phyloP scores from a whole-genome alignment of 352 stramenopile genomes.

The Phytophthora capsici region DNA sequence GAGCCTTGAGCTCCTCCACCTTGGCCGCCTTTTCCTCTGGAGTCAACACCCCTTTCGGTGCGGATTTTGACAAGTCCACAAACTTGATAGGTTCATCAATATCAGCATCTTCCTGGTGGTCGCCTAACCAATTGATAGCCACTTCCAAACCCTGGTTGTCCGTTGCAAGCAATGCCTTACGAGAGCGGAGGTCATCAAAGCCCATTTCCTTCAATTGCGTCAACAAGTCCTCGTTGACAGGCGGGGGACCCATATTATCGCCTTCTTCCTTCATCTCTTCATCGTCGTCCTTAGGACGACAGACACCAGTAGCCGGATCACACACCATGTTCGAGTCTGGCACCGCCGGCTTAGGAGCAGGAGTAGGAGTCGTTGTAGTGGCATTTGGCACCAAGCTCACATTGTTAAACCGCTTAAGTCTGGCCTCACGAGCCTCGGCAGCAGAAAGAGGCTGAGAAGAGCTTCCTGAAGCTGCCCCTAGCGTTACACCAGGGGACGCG shows the following conservation, averaged over 20 bases:
- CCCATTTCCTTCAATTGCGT: conserved; percentile 85
- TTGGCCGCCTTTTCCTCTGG: conserved; percentile 90
- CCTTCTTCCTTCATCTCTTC: conserved; percentile 40
- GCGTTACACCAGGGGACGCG: conserved; percentile 70
- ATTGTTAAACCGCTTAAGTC: conserved; percentile 80
- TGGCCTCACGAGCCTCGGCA: conserved; percentile 75
- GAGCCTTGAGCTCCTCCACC: conserved; percentile 81
- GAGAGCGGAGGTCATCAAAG: conserved; percentile 78
- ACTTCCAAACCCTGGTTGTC: conserved; percentile 75
- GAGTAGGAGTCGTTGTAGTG: conserved; percentile 15
- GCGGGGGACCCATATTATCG: conserved; percentile 45
- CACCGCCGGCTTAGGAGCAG: conserved; percentile 28
- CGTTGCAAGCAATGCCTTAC: conserved; percentile 86
- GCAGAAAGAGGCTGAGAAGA: conserved; percentile 38
- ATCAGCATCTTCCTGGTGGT: conserved; percentile 89
- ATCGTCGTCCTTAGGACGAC: conserved; percentile 42
- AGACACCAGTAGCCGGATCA: conserved; percentile 67
- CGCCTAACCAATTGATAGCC: conserved; percentile 88
- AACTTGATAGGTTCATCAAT: conserved; percentile 92
- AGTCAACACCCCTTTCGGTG: conserved; percentile 64
- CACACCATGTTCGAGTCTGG: conserved; percentile 68
- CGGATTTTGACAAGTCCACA: conserved; percentile 64
- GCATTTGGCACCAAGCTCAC: conserved; percentile 58
- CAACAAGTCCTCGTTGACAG: conserved; percentile 78
- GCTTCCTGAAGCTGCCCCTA: conserved; percentile 44